Evolutionary conservation across 768 basidiomycete species (phyloP), one percentile per base, ranked within the genome.

Genomic region (Naganishia randhawae): DNA sequence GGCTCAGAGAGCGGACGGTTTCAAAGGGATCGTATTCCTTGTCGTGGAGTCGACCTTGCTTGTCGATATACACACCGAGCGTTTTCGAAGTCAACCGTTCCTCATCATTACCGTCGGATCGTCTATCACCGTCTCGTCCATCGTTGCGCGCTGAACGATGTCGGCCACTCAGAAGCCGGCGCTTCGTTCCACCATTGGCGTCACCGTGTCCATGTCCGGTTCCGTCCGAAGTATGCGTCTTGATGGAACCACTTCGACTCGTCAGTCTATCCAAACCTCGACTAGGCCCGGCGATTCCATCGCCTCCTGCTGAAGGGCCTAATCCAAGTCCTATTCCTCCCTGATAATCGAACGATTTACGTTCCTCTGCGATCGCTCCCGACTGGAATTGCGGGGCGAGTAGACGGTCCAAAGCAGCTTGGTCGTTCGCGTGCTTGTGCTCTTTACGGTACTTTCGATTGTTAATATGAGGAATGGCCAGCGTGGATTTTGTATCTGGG

Each of bases 1-100:
- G 73, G n/a, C 71, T 72, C 37, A 76, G 33, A 17, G 72, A 71
- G 6, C 77, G 68, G 8, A 80, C 75, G 33, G 73, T 73, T 37
- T 67, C 73, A 63, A 80, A 80, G 8, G 78, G 78, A 63, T 80
- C 78, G 69, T 74, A 80, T 55, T 80, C 78, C 35, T 76, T 77
- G 73, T 80, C 78, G 63, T 80, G 78, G 7, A 77, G 50, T 66
- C 71, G 71, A 4, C 77, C 77, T 39, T 73, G 71, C 17, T 74
- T 54, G 67, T 80, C 78, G 50, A 75, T 67, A 61, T 78, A 80
- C 0, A 78, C 72, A 14, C 74, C 74, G 31, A 71, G 52, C 37
- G 55, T 57, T 35, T 50, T 48, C n/a, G 52, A 55, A n/a, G 67
- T 68, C n/a, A 68, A 29, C 39, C 48, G 42, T 41, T 68, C 67